These are phyloP conservation scores for Myxozyma monticola DNA, from an alignment of 805 yeast genomes.

Conservation along the genomic window DNA sequence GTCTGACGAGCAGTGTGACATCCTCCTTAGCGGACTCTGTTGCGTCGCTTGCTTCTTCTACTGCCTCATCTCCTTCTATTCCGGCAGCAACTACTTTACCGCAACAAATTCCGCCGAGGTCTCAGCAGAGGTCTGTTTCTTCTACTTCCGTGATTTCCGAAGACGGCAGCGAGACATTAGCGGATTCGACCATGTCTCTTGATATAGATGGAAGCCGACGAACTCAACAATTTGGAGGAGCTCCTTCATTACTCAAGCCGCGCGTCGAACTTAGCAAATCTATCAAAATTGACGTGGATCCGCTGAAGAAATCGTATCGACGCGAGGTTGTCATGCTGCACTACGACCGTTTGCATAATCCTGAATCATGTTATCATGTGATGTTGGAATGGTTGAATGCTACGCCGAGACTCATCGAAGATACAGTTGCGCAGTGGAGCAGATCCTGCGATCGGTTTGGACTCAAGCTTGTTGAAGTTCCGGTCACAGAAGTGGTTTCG, in stretches of 20 bases:
- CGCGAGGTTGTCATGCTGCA: constrained; percentile 81
- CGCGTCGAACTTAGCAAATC: constrained; percentile 64
- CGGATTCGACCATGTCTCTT: constrained; percentile 24
- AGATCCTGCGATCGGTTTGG: constrained; percentile 86
- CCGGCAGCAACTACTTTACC: constrained; percentile 4
- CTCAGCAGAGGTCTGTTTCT: neutral
- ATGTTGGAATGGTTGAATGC: constrained; percentile 91
- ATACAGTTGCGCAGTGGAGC: constrained; percentile 72
- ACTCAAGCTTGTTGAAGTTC: constrained; percentile 76
- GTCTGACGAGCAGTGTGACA: constrained; percentile 6
- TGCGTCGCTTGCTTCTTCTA: neutral
- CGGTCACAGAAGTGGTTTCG: constrained; percentile 82
- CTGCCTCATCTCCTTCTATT: neutral
- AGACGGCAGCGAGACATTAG: constrained; percentile 8
- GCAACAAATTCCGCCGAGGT: constrained; percentile 2
- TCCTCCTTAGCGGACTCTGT: constrained; percentile 9
- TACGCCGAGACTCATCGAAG: constrained; percentile 82
- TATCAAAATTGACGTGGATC: constrained; percentile 73
- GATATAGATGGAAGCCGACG: constrained; percentile 19
- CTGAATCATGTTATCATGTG: constrained; percentile 90
- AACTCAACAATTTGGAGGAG: constrained; percentile 13
- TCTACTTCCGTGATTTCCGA: constrained; percentile 1
- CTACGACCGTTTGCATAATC: constrained; percentile 89
- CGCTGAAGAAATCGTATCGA: constrained; percentile 65
- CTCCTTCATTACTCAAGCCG: constrained; percentile 11